Base-by-base conservation (phyloP, 73 alveolate species). In the Halteria grandinella region DNA sequence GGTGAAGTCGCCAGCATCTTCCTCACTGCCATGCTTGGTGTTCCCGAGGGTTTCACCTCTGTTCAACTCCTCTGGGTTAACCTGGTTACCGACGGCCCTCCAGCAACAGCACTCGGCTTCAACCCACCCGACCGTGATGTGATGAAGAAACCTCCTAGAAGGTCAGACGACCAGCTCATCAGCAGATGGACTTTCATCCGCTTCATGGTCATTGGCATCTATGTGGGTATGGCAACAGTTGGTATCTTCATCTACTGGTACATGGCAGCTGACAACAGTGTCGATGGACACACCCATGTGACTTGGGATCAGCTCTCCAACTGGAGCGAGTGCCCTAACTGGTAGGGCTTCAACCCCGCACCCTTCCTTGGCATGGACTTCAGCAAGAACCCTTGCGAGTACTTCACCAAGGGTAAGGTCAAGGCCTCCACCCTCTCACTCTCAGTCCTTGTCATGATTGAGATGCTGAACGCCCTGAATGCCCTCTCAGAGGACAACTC, bases 21-120 rank as follows among this genome's bases (percentile, higher is more conserved):
- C 96, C 54, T 97, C 55, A 95, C 99, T 23, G 99, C 99, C 20
- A 94, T 97, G 60, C 89, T 98, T 52, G 99, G 99, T 39, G 88
- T 94, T 69, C 99, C 99, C 54, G 98, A 96, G 24, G 99, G 98
- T 51, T 89, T 98, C 84, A 96, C 98, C 28, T 95, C 99, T 4
- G 98, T 98, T 36, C 98, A 98, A 91, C 93, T 97, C 73, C 81
- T 97, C 20, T 97, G 99, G 99, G 99, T 97, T 53, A 97, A 97
- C 91, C 88, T 97, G 58, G 99, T 97, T 43, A 97, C 99, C 80
- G 99, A 95, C 64, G 99, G 99, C 18, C 96, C 95, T 31, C 99
- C 99, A 3, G 98, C 99, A 15, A 90, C 99, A 12, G 99, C 99
- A 63, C 91, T 97, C 36, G 94, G 99, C 15, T 97, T 97, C 85